Conservation (phyloP, 768 basidiomycete genomes). For the Pleurotus pulmonarius region DNA sequence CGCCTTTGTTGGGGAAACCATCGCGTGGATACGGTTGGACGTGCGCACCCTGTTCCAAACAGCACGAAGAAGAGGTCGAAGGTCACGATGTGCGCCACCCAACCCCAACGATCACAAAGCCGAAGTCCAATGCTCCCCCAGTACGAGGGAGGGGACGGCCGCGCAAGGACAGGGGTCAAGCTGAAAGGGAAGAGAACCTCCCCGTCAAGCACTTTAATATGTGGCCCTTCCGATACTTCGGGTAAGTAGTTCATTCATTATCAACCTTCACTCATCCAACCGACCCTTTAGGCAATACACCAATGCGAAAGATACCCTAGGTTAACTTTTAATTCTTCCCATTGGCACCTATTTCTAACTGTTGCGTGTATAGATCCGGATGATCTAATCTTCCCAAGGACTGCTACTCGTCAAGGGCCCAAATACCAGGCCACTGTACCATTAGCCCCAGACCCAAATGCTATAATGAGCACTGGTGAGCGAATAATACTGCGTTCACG, state of each 20-base stretch:
- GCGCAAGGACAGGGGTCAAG: slow-evolving; percentile 67
- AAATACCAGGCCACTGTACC: slow-evolving; percentile 77
- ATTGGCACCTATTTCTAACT: slow-evolving; percentile 11
- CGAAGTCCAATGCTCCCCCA: slow-evolving; percentile 71
- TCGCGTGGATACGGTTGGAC: slow-evolving; percentile 98
- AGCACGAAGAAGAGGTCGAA: slow-evolving; percentile 84
- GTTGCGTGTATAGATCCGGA: slow-evolving; percentile 67
- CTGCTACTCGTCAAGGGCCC: slow-evolving; percentile 84
- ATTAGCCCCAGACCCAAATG: slow-evolving; percentile 34
- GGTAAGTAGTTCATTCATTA: slow-evolving; percentile 48
- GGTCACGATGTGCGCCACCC: slow-evolving; percentile 64
- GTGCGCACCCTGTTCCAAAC: slow-evolving; percentile 87
- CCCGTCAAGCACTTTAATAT: slow-evolving; percentile 83
- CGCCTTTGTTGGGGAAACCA: slow-evolving; percentile 86
- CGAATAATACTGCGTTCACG: too few relatives aligned
- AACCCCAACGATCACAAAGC: slow-evolving; percentile 43
- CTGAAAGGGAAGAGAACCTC: slow-evolving; percentile 74
- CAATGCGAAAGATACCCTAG: slow-evolving; percentile 86
- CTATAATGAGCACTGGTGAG: slow-evolving; percentile 35
- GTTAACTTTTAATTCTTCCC: slow-evolving; percentile 36
- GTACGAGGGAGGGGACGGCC: slow-evolving; percentile 72
- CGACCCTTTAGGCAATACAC: slow-evolving; percentile 68
- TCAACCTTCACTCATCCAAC: slow-evolving; percentile 3
- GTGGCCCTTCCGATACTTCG: slow-evolving; percentile 97
- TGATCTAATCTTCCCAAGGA: slow-evolving; percentile 94